Evolutionary conservation across 441 rosid genomes (phyloP), one percentile per base, ranked within the genome.

Genomic region (California macrophylla): DNA sequence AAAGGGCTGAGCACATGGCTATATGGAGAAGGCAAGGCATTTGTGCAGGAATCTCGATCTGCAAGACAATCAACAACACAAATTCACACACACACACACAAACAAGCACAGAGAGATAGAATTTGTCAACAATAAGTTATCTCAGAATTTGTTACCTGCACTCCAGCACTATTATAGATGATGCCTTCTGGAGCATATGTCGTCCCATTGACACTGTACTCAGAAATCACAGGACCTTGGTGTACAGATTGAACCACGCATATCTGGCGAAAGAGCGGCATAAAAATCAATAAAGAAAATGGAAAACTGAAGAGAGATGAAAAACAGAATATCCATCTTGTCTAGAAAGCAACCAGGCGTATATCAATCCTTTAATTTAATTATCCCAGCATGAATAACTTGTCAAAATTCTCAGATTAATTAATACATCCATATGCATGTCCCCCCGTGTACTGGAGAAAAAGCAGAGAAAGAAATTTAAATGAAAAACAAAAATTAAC

Each of bases 151-250:
- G 73, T 61, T 83, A 94, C 99, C 99, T 86, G 91, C 70, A 71
- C 71, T 61, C 85, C 94, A 24, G 68, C 79, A 82, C 84, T 81
- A 76, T 87, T 93, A 77, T 78, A 87, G 70, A 94, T 84, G 67
- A 83, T 74, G 74, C 99, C 98, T 78, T 94, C 99, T 72, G 99
- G 99, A 68, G 99, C 94, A 84, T 90, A 94, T 30, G 97, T 89
- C 72, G 99, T 92, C 75, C 99, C 99, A 70, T 87, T 83, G 71
- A 92, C 92, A 84, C 73, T 81, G 82, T 81, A 94, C 78, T 92
- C 99, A 79, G 81, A 77, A 63, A 87, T 72, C 78, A 75, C 8
- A 58, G 90, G 90, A 79, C 89, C 88, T 75, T 75, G 83, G 67
- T 89, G 84, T 71, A 81, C 74, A 73, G 98, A 90, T 67, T 87